Conservation (phyloP, 257 asterid species). For the Coffea eugenioides region DNA sequence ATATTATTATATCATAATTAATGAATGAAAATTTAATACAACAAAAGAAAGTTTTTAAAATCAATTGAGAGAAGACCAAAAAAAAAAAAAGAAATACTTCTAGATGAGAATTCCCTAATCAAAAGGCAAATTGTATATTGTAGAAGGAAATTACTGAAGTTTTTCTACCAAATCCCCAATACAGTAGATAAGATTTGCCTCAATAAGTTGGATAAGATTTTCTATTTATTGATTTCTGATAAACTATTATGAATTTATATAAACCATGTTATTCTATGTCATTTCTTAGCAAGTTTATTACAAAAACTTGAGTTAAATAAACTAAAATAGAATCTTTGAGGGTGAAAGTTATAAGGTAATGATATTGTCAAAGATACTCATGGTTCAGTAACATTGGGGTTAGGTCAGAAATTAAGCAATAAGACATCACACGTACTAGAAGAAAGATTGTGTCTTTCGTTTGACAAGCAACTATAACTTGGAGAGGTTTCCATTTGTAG, state of each 20-base stretch:
- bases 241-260: background rate
- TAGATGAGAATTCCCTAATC: background rate
- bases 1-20: background rate
- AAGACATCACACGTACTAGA: conserved; percentile 24
- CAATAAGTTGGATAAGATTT: background rate
- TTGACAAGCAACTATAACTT: conserved; percentile 31
- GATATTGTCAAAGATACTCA: background rate
- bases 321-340: background rate
- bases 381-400: background rate
- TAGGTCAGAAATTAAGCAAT: background rate
- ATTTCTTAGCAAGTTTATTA: background rate
- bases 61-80: background rate
- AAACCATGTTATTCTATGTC: background rate
- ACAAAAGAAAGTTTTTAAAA: background rate
- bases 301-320: background rate
- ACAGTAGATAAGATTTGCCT: too few species aligned
- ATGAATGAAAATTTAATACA: background rate
- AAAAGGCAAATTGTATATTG: background rate
- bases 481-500: conserved; percentile 50
- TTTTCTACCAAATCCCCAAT: background rate
- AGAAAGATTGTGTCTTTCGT: conserved; percentile 25
- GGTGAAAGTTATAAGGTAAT: background rate
- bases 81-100: background rate
- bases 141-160: background rate
- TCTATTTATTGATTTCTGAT: background rate